Evolutionary conservation across 257 asterid species (phyloP), one percentile per base, ranked within the genome.

Genomic region (Nicotiana tabacum): DNA sequence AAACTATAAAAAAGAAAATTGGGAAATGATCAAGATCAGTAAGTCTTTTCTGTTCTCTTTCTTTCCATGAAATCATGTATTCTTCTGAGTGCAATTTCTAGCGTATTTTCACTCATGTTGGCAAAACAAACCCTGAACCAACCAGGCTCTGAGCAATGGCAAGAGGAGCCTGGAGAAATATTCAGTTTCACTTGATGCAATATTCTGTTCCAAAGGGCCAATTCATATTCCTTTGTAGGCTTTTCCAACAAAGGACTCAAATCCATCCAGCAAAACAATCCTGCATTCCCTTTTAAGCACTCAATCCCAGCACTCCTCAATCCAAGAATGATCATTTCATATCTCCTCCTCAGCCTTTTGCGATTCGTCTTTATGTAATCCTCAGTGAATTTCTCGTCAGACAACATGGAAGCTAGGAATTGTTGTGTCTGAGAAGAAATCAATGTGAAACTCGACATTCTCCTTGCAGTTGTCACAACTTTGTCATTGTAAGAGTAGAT

Each of bases 371-470:
- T 65, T 65, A 81, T 39, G 66, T 81, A 78, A 18, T 78, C 15
- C 6, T 32, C 2, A 6, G 66, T 48, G 21, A 81, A 81, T 9
- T 32, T 30, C 21, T 32, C 21, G 35, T 81, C 83, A 1, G 77
- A 27, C 29, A 81, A 56, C 83, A 81, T 81, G 48, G 78, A 46
- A 9, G 83, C 72, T 8, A 78, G 24, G 7, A 78, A 62, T 24
- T 80, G 24, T 30, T 80, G 83, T n/a, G 83, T 80, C 27, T 64
- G 83, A 6, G 83, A 80, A n/a, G 83, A 80, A 66, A 80, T 64
- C 32, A 80, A 65, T 30, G 61, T 43, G 29, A 80, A 80, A 66
- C 83, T 80, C n/a, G 83, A 80, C 83, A 80, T 80, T 62, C 61
- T 58, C 39, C 61, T 62, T 2, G 83, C 83, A 3, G 83, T 43